Percentiles rank a stretch among this genome's conserved stretches.
phyloP scores from a whole-genome alignment of 495 filamentous ascomycete genomes.

The Aspergillus avenaceus region DNA sequence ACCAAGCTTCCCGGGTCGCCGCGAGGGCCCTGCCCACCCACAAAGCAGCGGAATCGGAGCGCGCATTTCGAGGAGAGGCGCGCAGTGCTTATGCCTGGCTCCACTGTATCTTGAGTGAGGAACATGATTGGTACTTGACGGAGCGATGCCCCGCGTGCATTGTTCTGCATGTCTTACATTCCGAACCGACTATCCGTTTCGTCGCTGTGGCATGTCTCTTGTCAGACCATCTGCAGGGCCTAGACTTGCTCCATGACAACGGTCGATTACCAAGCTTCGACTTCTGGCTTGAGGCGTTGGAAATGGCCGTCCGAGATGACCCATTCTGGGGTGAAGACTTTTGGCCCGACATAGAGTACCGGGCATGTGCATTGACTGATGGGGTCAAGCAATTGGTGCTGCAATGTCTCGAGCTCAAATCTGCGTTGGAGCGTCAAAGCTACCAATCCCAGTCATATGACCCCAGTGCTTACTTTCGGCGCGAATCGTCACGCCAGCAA shows the following conservation, averaged over 20 bases:
- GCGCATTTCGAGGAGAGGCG: slow-evolving; percentile 55
- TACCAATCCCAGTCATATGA: slow-evolving; percentile 18
- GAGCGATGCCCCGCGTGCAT: slow-evolving; percentile 56
- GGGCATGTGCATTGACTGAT: slow-evolving; percentile 45
- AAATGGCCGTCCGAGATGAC: slow-evolving; percentile 49
- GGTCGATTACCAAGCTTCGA: slow-evolving; percentile 39
- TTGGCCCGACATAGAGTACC: slow-evolving; percentile 52
- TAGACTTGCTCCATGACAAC: slow-evolving; percentile 16
- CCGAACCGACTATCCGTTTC: slow-evolving; percentile 57
- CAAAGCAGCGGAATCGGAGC: slow-evolving; percentile 50
- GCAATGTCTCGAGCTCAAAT: slow-evolving; percentile 48
- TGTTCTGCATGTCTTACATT: slow-evolving; percentile 49
- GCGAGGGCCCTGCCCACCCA: slow-evolving; percentile 39
- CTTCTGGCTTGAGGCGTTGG: slow-evolving; percentile 52
- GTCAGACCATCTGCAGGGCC: slow-evolving; percentile 34
- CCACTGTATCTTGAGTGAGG: slow-evolving; percentile 54
- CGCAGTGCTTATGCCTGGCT: slow-evolving; percentile 59
- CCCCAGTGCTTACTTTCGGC: slow-evolving; percentile 17
- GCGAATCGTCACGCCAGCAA: slow-evolving; percentile 16
- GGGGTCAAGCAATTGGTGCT: slow-evolving; percentile 52
- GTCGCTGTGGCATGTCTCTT: slow-evolving; percentile 52
- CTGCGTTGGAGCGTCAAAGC: slow-evolving; percentile 24
- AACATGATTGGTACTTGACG: slow-evolving; percentile 55
- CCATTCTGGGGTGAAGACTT: slow-evolving; percentile 54
- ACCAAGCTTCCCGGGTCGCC: slow-evolving; percentile 48